Evolutionary conservation across 208 protist genomes (phyloP).

Genomic region (Trypanosoma conorhini): DNA sequence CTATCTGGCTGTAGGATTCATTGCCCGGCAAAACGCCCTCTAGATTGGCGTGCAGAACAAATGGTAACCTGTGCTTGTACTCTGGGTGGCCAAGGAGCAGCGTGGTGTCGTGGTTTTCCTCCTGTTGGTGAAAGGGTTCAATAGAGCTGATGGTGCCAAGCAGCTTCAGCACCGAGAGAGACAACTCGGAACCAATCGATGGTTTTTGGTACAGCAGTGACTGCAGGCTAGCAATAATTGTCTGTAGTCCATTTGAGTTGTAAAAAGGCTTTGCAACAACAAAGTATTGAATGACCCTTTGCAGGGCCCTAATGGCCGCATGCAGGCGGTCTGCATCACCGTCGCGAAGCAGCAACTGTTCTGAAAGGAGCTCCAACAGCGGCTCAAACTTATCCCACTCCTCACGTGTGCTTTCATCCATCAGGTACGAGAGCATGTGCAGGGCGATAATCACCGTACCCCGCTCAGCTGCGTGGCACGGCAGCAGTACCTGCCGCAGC

Average conservation of each 20-base stretch:
- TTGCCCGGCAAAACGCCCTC: neutral
- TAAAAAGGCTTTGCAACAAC: constrained; percentile 28
- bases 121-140: constrained; percentile 37
- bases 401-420: constrained; percentile 64
- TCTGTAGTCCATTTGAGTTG: constrained; percentile 31
- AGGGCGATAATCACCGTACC: constrained; percentile 59
- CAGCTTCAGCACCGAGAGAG: constrained; percentile 68
- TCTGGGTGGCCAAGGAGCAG: constrained; percentile 12
- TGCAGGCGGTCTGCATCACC: constrained; percentile 58
- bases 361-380: constrained; percentile 61
- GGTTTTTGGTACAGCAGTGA: constrained; percentile 79
- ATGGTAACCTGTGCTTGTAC: constrained; percentile 7
- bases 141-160: constrained; percentile 82
- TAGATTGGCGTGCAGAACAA: constrained; percentile 3
- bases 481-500: constrained; percentile 42
- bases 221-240: constrained; percentile 54
- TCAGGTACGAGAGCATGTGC: constrained; percentile 61
- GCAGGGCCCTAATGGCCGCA: constrained; percentile 52
- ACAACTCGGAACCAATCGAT: constrained; percentile 59
- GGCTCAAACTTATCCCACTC: constrained; percentile 61
- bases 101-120: constrained; percentile 14
- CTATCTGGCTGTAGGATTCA: neutral
- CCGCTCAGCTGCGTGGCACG: constrained; percentile 31
- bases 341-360: constrained; percentile 59
- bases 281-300: constrained; percentile 65